These are phyloP conservation scores for Boletales sp. DNA, from an alignment of 768 basidiomycete genomes.

Conservation along the genomic window DNA sequence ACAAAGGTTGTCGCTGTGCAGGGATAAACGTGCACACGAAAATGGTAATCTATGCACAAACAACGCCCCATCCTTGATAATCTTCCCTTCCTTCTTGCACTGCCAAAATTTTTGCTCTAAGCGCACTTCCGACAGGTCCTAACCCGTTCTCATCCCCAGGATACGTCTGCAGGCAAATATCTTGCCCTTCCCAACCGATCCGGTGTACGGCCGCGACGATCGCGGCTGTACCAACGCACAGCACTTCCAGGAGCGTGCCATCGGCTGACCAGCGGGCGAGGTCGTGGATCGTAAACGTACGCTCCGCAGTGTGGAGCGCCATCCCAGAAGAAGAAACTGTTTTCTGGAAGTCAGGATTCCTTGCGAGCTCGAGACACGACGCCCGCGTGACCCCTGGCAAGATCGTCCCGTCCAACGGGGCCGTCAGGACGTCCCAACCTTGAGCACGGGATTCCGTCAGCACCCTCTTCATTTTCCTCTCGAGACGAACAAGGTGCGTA, in stretches of 20 bases:
- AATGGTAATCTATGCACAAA: slow-evolving; percentile 9
- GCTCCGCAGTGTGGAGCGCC: slow-evolving; percentile 50
- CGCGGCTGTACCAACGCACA: slow-evolving; percentile 83
- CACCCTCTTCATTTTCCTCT: not conserved
- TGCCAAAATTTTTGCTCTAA: slow-evolving; percentile 70
- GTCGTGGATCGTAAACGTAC: slow-evolving; percentile 56
- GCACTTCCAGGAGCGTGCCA: slow-evolving; percentile 75
- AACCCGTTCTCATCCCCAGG: slow-evolving; percentile 32
- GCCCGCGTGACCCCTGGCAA: slow-evolving; percentile 91
- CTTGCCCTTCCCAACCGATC: slow-evolving; percentile 69
- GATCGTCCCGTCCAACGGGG: slow-evolving; percentile 88
- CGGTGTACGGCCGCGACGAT: slow-evolving; percentile 69
- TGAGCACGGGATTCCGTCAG: not conserved
- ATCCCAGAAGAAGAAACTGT: slow-evolving; percentile 2
- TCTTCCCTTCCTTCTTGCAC: slow-evolving; percentile 68
- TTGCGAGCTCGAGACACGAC: slow-evolving; percentile 70
- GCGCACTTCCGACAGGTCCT: slow-evolving; percentile 59
- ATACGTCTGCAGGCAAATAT: slow-evolving; percentile 61
- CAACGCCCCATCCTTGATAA: slow-evolving; percentile 65
- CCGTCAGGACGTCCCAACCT: slow-evolving; percentile 84
- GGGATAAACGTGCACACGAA: too few relatives aligned
- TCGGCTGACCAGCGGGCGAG: slow-evolving; percentile 50
- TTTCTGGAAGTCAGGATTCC: slow-evolving; percentile 51
- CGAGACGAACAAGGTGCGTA: slow-evolving; percentile 17
- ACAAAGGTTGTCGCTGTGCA: too few relatives aligned